Base-by-base conservation (phyloP, 1,284 basidiomycete genomes). In the Lentinula novae-zelandiae region DNA sequence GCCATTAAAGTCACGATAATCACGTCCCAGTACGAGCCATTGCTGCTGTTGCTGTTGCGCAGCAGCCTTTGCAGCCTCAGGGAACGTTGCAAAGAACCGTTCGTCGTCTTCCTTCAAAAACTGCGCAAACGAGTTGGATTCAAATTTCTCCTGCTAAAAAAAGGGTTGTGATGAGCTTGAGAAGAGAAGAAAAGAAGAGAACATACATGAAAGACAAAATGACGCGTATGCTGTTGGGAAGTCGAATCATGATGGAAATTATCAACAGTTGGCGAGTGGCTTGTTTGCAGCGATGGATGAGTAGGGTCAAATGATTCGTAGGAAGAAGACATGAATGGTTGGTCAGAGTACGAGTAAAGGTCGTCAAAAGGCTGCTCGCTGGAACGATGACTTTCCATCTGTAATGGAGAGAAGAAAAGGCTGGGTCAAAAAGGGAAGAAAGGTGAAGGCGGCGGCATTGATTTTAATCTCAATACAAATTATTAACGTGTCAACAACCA, bases 81-180 rank as follows among this genome's bases (percentile, higher is more conserved):
- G 62, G 55, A 65, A 65, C 13, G 52, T 57, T 31, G 49, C 51
- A 38, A 38, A 64, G 49, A 65, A 65, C 8, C 55, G 50, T 20
- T 63, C 62, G 38, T 63, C 62, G 20, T 63, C 62, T 36, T 63
- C 62, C 34, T 50, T 46, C 39, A 63, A 51, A 33, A 60, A 63
- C 51, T 58, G 53, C 17, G 59, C 55, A 51, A 58, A 63, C 8
- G 53, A 40, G 10, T 34, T 51, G 12, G 51, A 22, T 39, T 46
- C 27, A 46, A 3, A 3, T 27, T 9, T 38, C n/a, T 54, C 51
- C 10, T 60, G 40, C 52, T 49, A 27, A 13, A 40, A 34, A 44
- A 46, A 33, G 31, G 17, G 33, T 51, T 34, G 53, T 17, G 17
- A 48, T 34, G 40, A 48, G 34, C 12, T 52, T 42, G 39, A 34